phyloP scores from a whole-genome alignment of 805 yeast genomes.

The Pichia californica region DNA sequence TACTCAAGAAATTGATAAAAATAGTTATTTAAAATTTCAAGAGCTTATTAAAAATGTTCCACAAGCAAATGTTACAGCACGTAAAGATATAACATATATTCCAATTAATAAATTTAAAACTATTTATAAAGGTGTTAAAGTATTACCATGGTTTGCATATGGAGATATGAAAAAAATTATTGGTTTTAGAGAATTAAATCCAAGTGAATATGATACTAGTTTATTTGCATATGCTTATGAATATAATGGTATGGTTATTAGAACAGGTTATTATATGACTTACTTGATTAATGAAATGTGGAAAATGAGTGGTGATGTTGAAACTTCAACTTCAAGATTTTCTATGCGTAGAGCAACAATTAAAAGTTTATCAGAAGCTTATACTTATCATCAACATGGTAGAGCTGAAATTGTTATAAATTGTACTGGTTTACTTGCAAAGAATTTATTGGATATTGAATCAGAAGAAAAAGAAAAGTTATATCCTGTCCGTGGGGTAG shows the following conservation, averaged over 20 bases:
- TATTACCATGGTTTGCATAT: constrained; percentile 42
- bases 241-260: constrained; percentile 33
- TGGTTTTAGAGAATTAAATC: constrained; percentile 31
- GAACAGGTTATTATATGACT: constrained; percentile 24
- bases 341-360: constrained; percentile 37
- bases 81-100: constrained; percentile 16
- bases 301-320: constrained; percentile 10
- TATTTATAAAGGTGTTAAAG: constrained; percentile 11
- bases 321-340: constrained; percentile 37
- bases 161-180: constrained; percentile 17
- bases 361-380: constrained; percentile 43
- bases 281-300: constrained; percentile 29
- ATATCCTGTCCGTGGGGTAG: constrained; percentile 57
- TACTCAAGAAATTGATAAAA: constrained; percentile 35
- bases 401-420: constrained; percentile 48
- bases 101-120: constrained; percentile 16
- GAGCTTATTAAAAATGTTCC: constrained; percentile 42
- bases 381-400: constrained; percentile 33
- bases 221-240: constrained; percentile 36
- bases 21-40: constrained; percentile 42
- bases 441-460: constrained; percentile 36
- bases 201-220: constrained; percentile 31
- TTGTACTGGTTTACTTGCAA: constrained; percentile 49
- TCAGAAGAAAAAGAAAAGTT: constrained; percentile 21
- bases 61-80: constrained; percentile 38